Evolutionary conservation across 2,329 filamentous ascomycete species (phyloP).

Genomic region (Septoria linicola): DNA sequence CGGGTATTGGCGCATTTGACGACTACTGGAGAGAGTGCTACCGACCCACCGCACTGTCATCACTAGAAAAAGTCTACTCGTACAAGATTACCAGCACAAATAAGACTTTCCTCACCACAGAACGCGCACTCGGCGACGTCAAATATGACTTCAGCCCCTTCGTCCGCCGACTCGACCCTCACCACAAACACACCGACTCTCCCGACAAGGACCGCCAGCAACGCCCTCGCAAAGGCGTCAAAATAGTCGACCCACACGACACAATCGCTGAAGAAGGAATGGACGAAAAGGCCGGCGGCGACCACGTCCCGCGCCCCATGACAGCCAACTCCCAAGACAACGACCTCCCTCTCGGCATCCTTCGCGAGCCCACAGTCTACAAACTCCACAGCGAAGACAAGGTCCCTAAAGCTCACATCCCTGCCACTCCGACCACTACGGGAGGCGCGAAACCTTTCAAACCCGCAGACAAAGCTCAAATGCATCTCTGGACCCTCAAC

Average conservation of each 20-base stretch:
- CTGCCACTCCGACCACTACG: slow-evolving; percentile 1
- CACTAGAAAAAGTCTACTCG: slow-evolving; percentile 86
- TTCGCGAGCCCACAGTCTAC: slow-evolving; percentile 16
- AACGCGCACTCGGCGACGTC: slow-evolving; percentile 65
- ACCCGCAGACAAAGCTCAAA: slow-evolving; percentile 73
- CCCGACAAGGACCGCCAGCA: slow-evolving; percentile 61
- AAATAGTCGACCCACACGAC: slow-evolving; percentile 61
- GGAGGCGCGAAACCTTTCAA: slow-evolving; percentile 33
- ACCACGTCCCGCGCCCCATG: slow-evolving; percentile 8
- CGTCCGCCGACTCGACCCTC: slow-evolving; percentile 59
- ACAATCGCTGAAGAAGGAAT: slow-evolving; percentile 14
- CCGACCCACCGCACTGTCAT: slow-evolving; percentile 80
- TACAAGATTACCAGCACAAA: slow-evolving; percentile 84
- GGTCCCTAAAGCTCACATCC: slow-evolving; percentile 29
- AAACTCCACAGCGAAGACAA: not conserved
- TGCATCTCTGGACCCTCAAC: slow-evolving; percentile 83
- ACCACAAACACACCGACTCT: slow-evolving; percentile 48
- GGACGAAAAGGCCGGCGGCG: not conserved
- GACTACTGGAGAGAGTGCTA: slow-evolving; percentile 99
- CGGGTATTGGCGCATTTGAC: slow-evolving; percentile 64
- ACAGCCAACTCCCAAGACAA: slow-evolving; percentile 17
- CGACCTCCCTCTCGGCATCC: slow-evolving; percentile 13
- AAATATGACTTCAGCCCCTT: slow-evolving; percentile 87
- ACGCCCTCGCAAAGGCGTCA: slow-evolving; percentile 61
- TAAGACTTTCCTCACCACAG: slow-evolving; percentile 70